phyloP scores from a whole-genome alignment of 1,284 basidiomycete genomes.

The Rhodofomes roseus region DNA sequence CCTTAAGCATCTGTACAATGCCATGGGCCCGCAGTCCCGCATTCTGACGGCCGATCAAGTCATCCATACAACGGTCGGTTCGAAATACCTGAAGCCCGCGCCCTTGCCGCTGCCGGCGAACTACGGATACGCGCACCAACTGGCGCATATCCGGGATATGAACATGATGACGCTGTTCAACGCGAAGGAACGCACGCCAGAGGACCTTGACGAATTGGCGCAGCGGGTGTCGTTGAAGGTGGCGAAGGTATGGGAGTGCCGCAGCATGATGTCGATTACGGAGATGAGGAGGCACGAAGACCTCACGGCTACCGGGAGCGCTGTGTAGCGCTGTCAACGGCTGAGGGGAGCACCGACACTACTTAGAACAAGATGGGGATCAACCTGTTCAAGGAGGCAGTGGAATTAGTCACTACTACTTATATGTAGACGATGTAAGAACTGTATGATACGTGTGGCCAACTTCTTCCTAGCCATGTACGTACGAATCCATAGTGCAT shows the following conservation, averaged over 20 bases:
- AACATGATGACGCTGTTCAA: constrained; percentile 13
- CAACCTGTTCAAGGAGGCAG: no score
- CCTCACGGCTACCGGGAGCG: background rate
- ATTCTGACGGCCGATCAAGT: constrained; percentile 10
- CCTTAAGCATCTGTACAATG: constrained; percentile 4
- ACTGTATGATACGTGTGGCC: no score
- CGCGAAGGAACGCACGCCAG: constrained; percentile 12
- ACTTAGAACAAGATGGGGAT: no score
- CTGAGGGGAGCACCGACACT: no score
- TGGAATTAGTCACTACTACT: no score
- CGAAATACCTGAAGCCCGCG: constrained; percentile 3
- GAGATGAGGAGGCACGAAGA: constrained; percentile 8
- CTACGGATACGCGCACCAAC: constrained; percentile 10
- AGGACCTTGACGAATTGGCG: constrained; percentile 5
- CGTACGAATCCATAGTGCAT: no score
- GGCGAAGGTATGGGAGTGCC: constrained; percentile 11
- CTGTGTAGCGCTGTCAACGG: background rate
- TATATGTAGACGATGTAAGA: no score
- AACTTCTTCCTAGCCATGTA: no score
- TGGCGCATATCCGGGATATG: constrained; percentile 9
- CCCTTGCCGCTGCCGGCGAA: constrained; percentile 13
- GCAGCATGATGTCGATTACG: constrained; percentile 7
- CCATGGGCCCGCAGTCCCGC: constrained; percentile 10
- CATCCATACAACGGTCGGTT: constrained; percentile 11
- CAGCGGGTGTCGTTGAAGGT: constrained; percentile 7